Conservation (phyloP, 805 yeast species). For the Candida xiaguanensis region DNA sequence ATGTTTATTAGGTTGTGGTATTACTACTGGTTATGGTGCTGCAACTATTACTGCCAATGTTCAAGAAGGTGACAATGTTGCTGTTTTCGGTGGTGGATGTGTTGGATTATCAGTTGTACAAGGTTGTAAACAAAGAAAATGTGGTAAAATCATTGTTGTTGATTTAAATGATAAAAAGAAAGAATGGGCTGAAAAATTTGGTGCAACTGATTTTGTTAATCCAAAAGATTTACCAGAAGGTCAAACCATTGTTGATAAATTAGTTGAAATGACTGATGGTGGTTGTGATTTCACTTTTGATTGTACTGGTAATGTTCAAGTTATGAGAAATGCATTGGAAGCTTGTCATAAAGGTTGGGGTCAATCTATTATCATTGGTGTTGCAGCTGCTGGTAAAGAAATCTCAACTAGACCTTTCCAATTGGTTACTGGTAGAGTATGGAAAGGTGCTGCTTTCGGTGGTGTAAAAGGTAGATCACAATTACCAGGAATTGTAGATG, state of each 20-base stretch:
- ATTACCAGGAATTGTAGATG: conserved; percentile 85
- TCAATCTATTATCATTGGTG: conserved; percentile 90
- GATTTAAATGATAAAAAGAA: conserved; percentile 84
- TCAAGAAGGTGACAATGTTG: conserved; percentile 87
- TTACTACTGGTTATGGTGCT: conserved; percentile 98
- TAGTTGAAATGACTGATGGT: conserved; percentile 91
- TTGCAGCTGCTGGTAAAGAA: conserved; percentile 97
- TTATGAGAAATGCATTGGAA: conserved; percentile 95
- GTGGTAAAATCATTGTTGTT: conserved; percentile 76
- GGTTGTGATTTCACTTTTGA: conserved; percentile 96
- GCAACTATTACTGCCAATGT: conserved; percentile 92
- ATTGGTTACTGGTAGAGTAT: conserved; percentile 96
- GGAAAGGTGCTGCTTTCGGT: conserved; percentile 99
- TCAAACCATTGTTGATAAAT: conserved; percentile 71
- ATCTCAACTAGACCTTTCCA: conserved; percentile 98
- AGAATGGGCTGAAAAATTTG: conserved; percentile 83
- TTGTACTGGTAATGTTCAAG: conserved; percentile 94
- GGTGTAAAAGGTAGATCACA: conserved; percentile 98
- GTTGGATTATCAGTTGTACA: conserved; percentile 95
- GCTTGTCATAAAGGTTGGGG: conserved; percentile 99
- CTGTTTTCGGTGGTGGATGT: conserved; percentile 97
- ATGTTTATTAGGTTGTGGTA: conserved; percentile 96
- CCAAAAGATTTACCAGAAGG: conserved; percentile 72
- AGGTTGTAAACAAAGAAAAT: conserved; percentile 85
- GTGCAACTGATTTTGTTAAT: conserved; percentile 94